phyloP scores from a whole-genome alignment of 1,284 basidiomycete genomes.

The Hymenochaete sp. region DNA sequence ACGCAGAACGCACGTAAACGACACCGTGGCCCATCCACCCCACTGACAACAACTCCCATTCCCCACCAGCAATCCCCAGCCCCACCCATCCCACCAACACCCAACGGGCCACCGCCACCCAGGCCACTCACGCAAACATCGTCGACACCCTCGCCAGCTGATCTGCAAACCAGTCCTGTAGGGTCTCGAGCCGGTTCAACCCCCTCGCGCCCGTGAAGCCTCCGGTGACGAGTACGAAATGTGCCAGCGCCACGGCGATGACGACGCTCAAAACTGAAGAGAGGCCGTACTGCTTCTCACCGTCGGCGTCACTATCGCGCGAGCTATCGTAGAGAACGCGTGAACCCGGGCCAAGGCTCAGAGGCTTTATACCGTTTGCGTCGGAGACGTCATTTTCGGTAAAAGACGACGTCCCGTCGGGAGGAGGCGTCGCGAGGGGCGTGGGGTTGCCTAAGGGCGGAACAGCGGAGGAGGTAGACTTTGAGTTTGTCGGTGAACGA shows the following conservation, averaged over 20 bases:
- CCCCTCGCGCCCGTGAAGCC: constrained; percentile 43
- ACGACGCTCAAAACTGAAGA: constrained; percentile 38
- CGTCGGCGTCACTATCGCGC: too few relatives aligned
- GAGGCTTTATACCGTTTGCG: constrained; percentile 14
- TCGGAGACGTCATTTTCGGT: constrained; percentile 16
- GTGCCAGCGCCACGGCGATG: constrained; percentile 41
- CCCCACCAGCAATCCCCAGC: too few relatives aligned
- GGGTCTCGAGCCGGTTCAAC: constrained; percentile 35
- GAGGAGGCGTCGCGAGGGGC: constrained; percentile 20
- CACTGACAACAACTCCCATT: too few relatives aligned
- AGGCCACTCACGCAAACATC: too few relatives aligned
- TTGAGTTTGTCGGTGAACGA: constrained; percentile 16
- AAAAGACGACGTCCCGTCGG: constrained; percentile 20
- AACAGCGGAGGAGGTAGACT: constrained; percentile 10
- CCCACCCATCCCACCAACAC: too few relatives aligned
- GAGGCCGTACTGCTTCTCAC: constrained; percentile 26
- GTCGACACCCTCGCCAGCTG: not conserved
- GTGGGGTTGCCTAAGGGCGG: constrained; percentile 24
- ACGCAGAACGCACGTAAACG: too few relatives aligned
- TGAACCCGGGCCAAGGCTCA: too few relatives aligned
- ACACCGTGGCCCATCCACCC: too few relatives aligned
- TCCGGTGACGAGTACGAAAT: constrained; percentile 41
- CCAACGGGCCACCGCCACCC: too few relatives aligned
- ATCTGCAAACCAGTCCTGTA: constrained; percentile 34
- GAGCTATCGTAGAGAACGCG: too few relatives aligned